phyloP scores from a whole-genome alignment of 331 rosid species.

The Prunus yedoensis region DNA sequence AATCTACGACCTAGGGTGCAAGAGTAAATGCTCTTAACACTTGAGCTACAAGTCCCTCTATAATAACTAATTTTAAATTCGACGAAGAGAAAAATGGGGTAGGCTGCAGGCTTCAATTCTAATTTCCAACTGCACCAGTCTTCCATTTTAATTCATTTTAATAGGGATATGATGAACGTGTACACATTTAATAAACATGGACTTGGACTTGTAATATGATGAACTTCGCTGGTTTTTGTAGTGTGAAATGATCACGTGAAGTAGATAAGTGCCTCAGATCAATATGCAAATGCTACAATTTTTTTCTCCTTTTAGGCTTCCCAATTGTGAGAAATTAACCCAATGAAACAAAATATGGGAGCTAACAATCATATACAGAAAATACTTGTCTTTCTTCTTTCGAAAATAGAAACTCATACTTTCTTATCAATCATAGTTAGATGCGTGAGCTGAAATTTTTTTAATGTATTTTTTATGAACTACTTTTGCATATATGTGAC shows the following conservation, averaged over 20 bases:
- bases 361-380: neutral
- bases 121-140: neutral
- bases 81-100: neutral
- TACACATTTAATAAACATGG: neutral
- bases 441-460: no score
- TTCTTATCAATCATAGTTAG: no score
- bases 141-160: neutral
- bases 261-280: neutral
- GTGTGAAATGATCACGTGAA: conserved; percentile 25
- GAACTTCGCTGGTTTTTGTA: neutral
- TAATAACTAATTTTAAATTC: neutral
- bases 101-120: neutral
- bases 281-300: conserved; percentile 11
- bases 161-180: neutral
- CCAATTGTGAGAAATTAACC: conserved; percentile 10
- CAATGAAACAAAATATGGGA: neutral
- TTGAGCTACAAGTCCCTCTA: no score
- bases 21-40: no score
- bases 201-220: neutral
- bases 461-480: no score
- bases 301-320: neutral
- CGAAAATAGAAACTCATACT: no score
- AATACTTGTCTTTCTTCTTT: no score
- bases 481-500: no score
- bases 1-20: no score